Conservation (phyloP, 1,284 basidiomycete genomes). For the Trichosporon asahii region DNA sequence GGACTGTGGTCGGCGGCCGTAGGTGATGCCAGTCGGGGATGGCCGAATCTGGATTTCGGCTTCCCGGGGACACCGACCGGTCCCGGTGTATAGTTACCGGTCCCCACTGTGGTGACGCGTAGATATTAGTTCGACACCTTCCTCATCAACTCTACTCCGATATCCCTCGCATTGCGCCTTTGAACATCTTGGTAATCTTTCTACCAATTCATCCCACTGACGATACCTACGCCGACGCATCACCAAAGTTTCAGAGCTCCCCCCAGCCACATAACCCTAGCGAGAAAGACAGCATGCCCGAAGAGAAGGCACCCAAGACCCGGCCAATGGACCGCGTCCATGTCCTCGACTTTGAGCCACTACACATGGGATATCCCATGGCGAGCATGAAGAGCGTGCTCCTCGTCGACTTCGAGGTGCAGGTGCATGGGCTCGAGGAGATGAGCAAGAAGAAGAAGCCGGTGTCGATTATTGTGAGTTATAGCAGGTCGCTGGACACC, state of each 20-base stretch:
- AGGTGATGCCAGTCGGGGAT: neutral
- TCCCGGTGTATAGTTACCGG: neutral
- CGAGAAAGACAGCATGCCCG: neutral
- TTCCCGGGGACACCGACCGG: neutral
- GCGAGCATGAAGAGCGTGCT: constrained; percentile 15
- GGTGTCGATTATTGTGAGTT: constrained; percentile 28
- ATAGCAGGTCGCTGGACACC: too few relatives aligned
- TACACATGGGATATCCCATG: constrained; percentile 28
- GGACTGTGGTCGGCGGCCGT: neutral
- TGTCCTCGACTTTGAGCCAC: constrained; percentile 30
- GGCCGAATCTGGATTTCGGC: constrained; percentile 1
- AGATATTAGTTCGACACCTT: neutral
- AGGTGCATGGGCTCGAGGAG: constrained; percentile 44
- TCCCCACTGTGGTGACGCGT: neutral
- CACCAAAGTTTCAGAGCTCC: too few relatives aligned
- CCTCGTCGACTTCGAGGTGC: constrained; percentile 36
- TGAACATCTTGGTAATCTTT: neutral
- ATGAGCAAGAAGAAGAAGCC: constrained; percentile 29
- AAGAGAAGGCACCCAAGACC: neutral
- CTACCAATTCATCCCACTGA: neutral
- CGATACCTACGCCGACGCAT: neutral
- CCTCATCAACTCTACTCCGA: neutral
- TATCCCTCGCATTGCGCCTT: neutral
- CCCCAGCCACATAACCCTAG: too few relatives aligned
- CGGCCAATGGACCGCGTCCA: constrained; percentile 16